Evolutionary conservation across 352 stramenopile species (phyloP).

Genomic region (Pythium brassicae): DNA sequence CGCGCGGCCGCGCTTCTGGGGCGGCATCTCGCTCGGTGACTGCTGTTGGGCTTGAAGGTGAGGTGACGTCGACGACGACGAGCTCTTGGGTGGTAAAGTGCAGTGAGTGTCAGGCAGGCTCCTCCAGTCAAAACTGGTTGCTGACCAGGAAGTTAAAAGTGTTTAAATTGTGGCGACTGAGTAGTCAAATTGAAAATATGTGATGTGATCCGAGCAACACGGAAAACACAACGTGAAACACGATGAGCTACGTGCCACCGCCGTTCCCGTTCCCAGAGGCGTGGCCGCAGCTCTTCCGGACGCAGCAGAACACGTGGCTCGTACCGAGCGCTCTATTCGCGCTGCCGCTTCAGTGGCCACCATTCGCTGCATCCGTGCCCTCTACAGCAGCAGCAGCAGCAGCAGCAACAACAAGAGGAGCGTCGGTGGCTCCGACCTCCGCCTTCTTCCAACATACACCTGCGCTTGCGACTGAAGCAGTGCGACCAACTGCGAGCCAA

Average conservation of each 20-base stretch:
- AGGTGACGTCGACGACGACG: not conserved
- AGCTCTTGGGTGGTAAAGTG: no score
- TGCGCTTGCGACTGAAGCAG: no score
- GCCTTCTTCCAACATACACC: not conserved
- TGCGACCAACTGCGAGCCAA: not conserved
- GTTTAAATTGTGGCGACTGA: not conserved
- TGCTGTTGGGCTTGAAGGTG: not conserved
- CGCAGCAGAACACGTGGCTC: constrained; percentile 44
- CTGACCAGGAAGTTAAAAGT: no score
- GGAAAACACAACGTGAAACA: constrained; percentile 4
- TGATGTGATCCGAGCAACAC: no score
- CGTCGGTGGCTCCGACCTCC: not conserved
- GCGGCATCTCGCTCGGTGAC: constrained; percentile 17
- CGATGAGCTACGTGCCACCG: constrained; percentile 53
- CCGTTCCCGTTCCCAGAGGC: constrained; percentile 75
- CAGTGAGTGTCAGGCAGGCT: no score
- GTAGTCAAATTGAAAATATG: no score
- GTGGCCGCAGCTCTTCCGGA: constrained; percentile 49
- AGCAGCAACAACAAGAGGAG: not conserved
- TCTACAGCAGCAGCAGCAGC: not conserved
- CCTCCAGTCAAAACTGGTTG: no score
- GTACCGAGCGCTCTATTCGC: constrained; percentile 19
- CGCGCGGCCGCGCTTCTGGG: constrained; percentile 27
- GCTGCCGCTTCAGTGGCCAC: not conserved
- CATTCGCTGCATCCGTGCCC: not conserved